phyloP scores from a whole-genome alignment of 441 rosid species.

The Macaranga tanarius region DNA sequence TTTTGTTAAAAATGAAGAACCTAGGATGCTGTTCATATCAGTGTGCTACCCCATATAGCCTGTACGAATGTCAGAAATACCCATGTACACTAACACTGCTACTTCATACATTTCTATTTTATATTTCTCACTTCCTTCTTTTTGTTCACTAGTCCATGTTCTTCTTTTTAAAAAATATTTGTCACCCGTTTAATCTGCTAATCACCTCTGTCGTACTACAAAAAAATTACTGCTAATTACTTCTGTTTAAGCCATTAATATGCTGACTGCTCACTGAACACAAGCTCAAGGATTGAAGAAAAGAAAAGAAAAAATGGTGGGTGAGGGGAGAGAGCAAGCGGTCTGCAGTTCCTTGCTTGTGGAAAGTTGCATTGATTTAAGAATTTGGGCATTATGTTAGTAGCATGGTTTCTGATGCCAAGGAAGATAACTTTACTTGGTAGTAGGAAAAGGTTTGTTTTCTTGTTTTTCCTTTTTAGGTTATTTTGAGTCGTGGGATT shows the following conservation, averaged over 20 bases:
- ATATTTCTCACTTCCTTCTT: neutral
- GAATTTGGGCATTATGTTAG: neutral
- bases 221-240: neutral
- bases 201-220: neutral
- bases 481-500: neutral
- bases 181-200: neutral
- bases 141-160: neutral
- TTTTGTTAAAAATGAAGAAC: slow-evolving; percentile 23
- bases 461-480: neutral
- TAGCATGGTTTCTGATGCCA: neutral
- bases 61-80: slow-evolving; percentile 42
- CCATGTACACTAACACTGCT: neutral
- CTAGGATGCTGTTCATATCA: slow-evolving; percentile 67
- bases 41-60: slow-evolving; percentile 41
- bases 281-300: neutral
- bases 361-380: neutral
- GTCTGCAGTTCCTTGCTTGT: neutral
- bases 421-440: neutral
- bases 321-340: neutral
- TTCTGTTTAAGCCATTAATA: neutral
- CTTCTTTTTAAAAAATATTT: neutral
- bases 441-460: neutral
- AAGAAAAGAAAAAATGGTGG: neutral
- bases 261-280: neutral
- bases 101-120: neutral